Evolutionary conservation across 345 rosid species (phyloP).

Genomic region (Hevea brasiliensis): DNA sequence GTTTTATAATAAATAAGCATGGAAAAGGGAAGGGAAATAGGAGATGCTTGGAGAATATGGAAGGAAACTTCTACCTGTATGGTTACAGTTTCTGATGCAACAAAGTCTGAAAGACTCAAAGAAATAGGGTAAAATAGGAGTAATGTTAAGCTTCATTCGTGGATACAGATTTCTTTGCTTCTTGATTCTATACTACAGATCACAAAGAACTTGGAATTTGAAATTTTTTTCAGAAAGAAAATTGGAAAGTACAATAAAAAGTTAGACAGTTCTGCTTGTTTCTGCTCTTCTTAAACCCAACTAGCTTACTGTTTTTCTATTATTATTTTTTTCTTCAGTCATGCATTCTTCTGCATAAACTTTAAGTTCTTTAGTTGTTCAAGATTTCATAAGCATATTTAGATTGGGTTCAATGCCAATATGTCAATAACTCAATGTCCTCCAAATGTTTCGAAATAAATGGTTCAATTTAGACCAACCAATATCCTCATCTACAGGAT

Average conservation of each 20-base stretch:
- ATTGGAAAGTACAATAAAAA: neutral
- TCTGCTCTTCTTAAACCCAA: conserved; percentile 5
- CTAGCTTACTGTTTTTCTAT: neutral
- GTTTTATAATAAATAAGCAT: conserved; percentile 34
- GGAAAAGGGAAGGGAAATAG: conserved; percentile 27
- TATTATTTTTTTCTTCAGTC: neutral
- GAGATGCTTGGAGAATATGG: conserved; percentile 20
- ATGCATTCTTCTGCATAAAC: conserved; percentile 1
- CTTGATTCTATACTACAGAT: conserved; percentile 30
- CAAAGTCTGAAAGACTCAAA: conserved; percentile 30
- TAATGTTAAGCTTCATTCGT: conserved; percentile 33
- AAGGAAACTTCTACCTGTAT: conserved; percentile 28
- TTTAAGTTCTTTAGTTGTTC: neutral
- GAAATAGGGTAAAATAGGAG: conserved; percentile 31
- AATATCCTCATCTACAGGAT: neutral
- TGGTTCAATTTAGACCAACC: neutral
- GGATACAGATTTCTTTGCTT: conserved; percentile 31
- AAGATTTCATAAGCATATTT: neutral
- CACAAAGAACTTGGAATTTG: conserved; percentile 20
- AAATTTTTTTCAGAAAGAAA: conserved; percentile 6
- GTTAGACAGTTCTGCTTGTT: neutral
- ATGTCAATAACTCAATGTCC: no score
- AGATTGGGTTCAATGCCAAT: neutral
- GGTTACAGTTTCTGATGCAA: conserved; percentile 32
- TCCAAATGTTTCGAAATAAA: no score